Evolutionary conservation across 768 basidiomycete species (phyloP).

Genomic region (Mycena filopes): DNA sequence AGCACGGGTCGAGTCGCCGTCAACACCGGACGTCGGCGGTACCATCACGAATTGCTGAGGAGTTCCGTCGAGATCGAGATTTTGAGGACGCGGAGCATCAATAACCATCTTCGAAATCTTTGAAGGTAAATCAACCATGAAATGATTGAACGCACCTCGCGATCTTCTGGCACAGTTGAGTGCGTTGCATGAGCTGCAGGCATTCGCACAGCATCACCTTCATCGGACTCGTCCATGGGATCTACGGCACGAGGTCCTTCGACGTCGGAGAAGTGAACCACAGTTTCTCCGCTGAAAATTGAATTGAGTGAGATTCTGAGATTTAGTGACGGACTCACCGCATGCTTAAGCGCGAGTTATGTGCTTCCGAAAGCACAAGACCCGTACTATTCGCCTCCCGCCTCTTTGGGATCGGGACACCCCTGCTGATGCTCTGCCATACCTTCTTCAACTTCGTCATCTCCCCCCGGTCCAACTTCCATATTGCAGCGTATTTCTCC

Average conservation of each 20-base stretch:
- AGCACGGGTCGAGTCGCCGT: no score
- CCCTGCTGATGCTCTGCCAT: not conserved
- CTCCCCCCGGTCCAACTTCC: not conserved
- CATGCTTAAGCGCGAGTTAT: conserved; percentile 14
- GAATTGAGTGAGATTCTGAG: no score
- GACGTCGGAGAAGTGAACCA: not conserved
- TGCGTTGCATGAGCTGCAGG: no score
- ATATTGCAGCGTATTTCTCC: not conserved
- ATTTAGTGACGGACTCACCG: not conserved
- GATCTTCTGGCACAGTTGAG: no score
- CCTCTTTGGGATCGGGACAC: conserved; percentile 5
- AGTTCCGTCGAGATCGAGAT: no score
- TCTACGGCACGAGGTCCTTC: not conserved
- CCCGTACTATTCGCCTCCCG: not conserved
- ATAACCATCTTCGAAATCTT: no score
- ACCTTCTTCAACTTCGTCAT: not conserved
- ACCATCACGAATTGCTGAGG: no score
- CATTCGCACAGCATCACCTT: not conserved
- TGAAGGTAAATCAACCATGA: no score
- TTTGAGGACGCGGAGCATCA: no score
- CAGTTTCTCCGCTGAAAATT: not conserved
- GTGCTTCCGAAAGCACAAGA: not conserved
- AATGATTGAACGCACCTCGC: no score
- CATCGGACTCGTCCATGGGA: not conserved
- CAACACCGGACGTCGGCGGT: no score